These are phyloP conservation scores for Stachybotrys chartarum DNA, from an alignment of 2,329 filamentous ascomycete genomes.

Conservation along the genomic window DNA sequence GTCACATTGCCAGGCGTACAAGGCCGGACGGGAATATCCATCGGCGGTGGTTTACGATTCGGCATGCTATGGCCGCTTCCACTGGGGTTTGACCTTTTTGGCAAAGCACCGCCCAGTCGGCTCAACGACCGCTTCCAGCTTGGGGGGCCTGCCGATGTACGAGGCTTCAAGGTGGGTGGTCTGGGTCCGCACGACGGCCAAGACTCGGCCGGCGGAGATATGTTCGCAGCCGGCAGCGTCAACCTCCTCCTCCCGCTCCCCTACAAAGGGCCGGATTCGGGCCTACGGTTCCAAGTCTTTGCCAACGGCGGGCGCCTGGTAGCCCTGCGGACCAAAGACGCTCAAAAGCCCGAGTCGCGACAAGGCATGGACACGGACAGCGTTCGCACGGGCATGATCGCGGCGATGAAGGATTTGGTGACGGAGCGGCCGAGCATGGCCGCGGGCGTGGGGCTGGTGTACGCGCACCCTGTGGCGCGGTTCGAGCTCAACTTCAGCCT, in stretches of 20 bases:
- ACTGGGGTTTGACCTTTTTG: constrained; percentile 44
- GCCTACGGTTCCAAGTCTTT: constrained; percentile 82
- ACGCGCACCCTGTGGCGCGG: constrained; percentile 85
- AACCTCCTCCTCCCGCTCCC: constrained; percentile 83
- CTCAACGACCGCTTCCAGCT: constrained; percentile 95
- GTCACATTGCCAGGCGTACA: constrained; percentile 63
- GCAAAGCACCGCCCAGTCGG: constrained; percentile 58
- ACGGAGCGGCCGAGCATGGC: constrained; percentile 77
- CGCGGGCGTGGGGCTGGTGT: constrained; percentile 84
- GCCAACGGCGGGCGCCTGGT: constrained; percentile 84
- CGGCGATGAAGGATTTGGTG: constrained; percentile 62
- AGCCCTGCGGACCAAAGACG: constrained; percentile 56
- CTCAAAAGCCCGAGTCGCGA: constrained; percentile 31
- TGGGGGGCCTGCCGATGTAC: constrained; percentile 88
- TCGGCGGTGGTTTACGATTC: constrained; percentile 74
- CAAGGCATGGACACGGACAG: constrained; percentile 30
- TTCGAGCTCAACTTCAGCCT: constrained; percentile 96
- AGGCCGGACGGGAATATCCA: constrained; percentile 67
- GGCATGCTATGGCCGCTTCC: constrained; percentile 80
- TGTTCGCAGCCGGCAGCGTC: constrained; percentile 83
- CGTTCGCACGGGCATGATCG: constrained; percentile 45
- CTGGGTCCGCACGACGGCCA: constrained; percentile 80
- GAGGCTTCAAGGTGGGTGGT: constrained; percentile 85
- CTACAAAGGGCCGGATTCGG: constrained; percentile 71
- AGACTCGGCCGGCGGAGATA: constrained; percentile 84